Evolutionary conservation across 1,139 yeast genomes (phyloP).

Genomic region (Eremothecium cymbalariae): DNA sequence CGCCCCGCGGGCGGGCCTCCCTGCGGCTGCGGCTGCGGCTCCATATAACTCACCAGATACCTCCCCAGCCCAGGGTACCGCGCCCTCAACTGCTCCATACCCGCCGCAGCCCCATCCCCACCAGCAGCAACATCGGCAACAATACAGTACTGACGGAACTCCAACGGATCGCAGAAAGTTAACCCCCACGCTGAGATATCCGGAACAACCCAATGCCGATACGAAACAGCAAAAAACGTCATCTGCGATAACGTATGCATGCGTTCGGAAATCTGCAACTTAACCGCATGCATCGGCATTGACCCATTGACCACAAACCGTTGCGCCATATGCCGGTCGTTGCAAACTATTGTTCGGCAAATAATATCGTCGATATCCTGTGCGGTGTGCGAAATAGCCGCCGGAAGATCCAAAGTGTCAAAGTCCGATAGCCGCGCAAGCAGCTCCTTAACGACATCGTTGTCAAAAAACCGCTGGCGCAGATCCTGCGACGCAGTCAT

Average conservation of each 20-base stretch:
- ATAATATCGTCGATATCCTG: constrained; percentile 5
- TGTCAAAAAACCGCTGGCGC: constrained; percentile 4
- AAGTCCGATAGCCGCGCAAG: constrained; percentile 6
- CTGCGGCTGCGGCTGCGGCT: not conserved
- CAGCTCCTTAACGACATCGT: constrained; percentile 5
- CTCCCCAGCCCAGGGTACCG: constrained; percentile 4
- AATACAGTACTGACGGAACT: constrained; percentile 1
- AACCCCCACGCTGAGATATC: constrained; percentile 1
- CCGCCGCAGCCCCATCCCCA: not conserved
- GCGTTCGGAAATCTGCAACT: constrained; percentile 1
- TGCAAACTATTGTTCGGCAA: not conserved
- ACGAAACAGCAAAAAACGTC: constrained; percentile 3
- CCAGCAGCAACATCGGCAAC: not conserved
- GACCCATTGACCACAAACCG: not conserved
- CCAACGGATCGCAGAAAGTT: constrained; percentile 3
- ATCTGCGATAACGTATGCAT: constrained; percentile 3
- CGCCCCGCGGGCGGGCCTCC: too few relatives aligned
- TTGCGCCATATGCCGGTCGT: not conserved
- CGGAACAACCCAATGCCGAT: constrained; percentile 1
- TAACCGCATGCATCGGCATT: constrained; percentile 1
- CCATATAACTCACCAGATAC: constrained; percentile 4
- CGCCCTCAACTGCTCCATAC: not conserved
- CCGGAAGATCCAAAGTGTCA: constrained; percentile 5
- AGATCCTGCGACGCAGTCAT: constrained; percentile 6
- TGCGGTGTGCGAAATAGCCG: constrained; percentile 5